Conservation (phyloP, 768 basidiomycete species). For the Macrocybe gigantea region DNA sequence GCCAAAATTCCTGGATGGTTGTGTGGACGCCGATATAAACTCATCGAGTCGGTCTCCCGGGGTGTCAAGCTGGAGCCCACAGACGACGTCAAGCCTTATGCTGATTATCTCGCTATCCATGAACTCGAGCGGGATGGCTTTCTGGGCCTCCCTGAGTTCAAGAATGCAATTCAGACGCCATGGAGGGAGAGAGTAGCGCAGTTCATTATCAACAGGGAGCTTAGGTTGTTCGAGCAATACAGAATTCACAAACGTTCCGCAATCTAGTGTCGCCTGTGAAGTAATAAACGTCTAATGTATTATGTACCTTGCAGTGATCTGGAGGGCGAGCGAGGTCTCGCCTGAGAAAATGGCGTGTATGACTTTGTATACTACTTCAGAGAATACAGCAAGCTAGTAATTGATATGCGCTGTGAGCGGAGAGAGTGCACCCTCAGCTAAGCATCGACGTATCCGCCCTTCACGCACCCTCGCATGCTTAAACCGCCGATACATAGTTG, state of each 20-base stretch:
- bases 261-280: too few species aligned
- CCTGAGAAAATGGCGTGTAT: too few species aligned
- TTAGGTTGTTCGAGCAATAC: slow-evolving; percentile 7
- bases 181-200: slow-evolving; percentile 7
- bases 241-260: slow-evolving; percentile 1
- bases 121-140: slow-evolving; percentile 8
- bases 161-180: slow-evolving; percentile 5
- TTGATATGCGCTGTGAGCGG: too few species aligned
- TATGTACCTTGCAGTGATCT: too few species aligned
- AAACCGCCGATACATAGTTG: too few species aligned
- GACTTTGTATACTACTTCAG: too few species aligned
- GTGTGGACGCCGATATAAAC: slow-evolving; percentile 18
- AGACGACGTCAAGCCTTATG: slow-evolving; percentile 5
- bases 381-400: too few species aligned
- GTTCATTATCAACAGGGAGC: slow-evolving; percentile 1
- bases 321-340: too few species aligned
- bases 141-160: slow-evolving; percentile 9
- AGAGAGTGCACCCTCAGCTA: too few species aligned
- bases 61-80: slow-evolving; percentile 4
- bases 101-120: slow-evolving; percentile 8
- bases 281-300: too few species aligned
- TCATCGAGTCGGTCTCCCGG: slow-evolving; percentile 9
- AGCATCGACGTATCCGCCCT: too few species aligned
- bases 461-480: too few species aligned
- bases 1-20: slow-evolving; percentile 21